Base-by-base conservation (phyloP, 2,329 filamentous ascomycete genomes). In the Calonectria hongkongensis region DNA sequence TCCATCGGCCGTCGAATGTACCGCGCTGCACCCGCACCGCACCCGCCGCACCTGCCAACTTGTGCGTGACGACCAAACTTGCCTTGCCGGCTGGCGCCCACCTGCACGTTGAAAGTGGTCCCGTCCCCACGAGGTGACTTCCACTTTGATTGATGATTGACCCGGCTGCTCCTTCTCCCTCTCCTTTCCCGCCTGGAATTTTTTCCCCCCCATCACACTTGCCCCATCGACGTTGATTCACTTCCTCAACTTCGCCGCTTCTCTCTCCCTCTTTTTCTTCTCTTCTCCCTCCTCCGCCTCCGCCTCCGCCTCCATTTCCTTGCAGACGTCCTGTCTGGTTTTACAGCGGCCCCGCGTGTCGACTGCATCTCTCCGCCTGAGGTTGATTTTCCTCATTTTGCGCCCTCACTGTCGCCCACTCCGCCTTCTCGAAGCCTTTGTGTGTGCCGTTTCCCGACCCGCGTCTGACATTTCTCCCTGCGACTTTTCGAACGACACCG, bases 101-200 rank as follows among this genome's bases (percentile, higher is more conserved):
- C 63, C 72, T 73, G 71, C 66, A 66, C 51, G 65, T 68, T 58
- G 65, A 66, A 70, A 70, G 63, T 70, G 71, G 71, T 66, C 67
- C 71, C 67, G 68, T 76, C 76, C 75, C 75, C 71, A 77, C 76
- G 70, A 79, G 75, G 75, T 76, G 77, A 78, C 75, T 79, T 78
- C 73, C 75, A 70, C 67, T 73, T 70, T 79, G 75, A 79, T 79
- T 79, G 76, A 76, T 76, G 72, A 67, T 72, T 71, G 71, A 70
- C 74, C 78, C 70, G 73, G 68, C 71, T 75, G 67, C 72, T 78
- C 73, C 73, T 79, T 78, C 76, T 77, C 72, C 64, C 58, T 71
- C 69, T 73, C 73, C 78, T 79, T 80, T 79, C 80, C 78, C 78
- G 76, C 73, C 76, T 71, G 75, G 75, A 75, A 78, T 79, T 79